Percentiles rank a stretch among this genome's conserved stretches.
Conservation (phyloP, 495 filamentous ascomycete genomes). For the Lichina pygmaea region DNA sequence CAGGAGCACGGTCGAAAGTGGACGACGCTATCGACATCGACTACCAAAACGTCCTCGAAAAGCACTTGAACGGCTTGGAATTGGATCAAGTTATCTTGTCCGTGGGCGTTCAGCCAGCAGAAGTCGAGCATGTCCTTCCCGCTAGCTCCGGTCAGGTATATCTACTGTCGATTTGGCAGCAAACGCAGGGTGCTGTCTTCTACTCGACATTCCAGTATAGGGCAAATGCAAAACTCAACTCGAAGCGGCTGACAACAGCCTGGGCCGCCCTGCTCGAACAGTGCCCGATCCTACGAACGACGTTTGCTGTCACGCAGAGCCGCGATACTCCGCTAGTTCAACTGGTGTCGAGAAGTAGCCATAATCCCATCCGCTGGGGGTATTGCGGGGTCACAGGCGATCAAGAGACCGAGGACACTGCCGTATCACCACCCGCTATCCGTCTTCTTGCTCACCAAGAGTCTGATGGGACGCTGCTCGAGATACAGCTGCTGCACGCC, state of each 20-base stretch:
- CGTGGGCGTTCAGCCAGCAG: slow-evolving; percentile 10
- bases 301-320: slow-evolving; percentile 22
- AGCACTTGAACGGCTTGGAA: slow-evolving; percentile 13
- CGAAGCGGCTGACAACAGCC: slow-evolving; percentile 14
- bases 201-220: slow-evolving; percentile 33
- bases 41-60: slow-evolving; percentile 7
- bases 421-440: slow-evolving; percentile 2
- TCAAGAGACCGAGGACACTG: slow-evolving; percentile 1
- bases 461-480: slow-evolving; percentile 6
- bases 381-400: neutral
- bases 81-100: slow-evolving; percentile 8
- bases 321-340: slow-evolving; percentile 24
- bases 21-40: slow-evolving; percentile 5
- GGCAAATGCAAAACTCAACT: slow-evolving; percentile 11
- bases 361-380: slow-evolving; percentile 6
- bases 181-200: slow-evolving; percentile 29
- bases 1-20: slow-evolving; percentile 6
- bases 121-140: slow-evolving; percentile 28
- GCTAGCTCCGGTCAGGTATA: slow-evolving; percentile 46
- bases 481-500: slow-evolving; percentile 31
- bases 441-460: slow-evolving; percentile 6
- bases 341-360: slow-evolving; percentile 13
- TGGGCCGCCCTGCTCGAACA: slow-evolving; percentile 28
- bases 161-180: slow-evolving; percentile 41
- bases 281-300: slow-evolving; percentile 32